Base-by-base conservation (phyloP, 495 filamentous ascomycete species). In the Aspergillus taichungensis region DNA sequence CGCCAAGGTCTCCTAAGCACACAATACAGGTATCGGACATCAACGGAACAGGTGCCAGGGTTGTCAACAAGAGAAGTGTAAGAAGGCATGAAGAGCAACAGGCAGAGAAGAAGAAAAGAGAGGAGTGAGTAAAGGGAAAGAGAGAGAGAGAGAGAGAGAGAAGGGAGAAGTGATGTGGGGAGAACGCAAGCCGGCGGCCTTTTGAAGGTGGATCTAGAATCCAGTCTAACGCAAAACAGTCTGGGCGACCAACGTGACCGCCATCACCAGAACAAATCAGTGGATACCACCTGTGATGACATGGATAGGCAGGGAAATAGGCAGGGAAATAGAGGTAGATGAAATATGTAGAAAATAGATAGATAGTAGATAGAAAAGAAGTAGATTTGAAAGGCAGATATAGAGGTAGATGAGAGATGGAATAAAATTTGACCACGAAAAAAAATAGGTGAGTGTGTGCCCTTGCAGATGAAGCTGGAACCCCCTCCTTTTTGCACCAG, bases 1-100 rank as follows among this genome's bases (percentile, higher is more conserved):
- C 67, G 68, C 81, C 84, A 69, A 96, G 82, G 71, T 86, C 83
- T 67, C 90, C 88, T 66, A 96, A 78, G 79, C 90, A 96, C 63
- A 96, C 85, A 71, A 94, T 95, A 74, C 89, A 95, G 56, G 88
- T 87, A 65, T 94, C 88, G 71, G 86, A 85, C 88, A 92, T 91
- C 60, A 62, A 67, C 62, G 58, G 63, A 59, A 47, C 60, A 52
- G 42, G 54, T 61, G 53, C 51, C 57, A 63, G 57, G 53, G 32
- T 43, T 56, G 45, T 57, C 42, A 46, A 49, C 50, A 52, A 55
- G 42, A 37, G 44, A 60, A 47, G 51, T 62, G 53, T 56, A 50
- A 60, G 60, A 58, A 66, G 69, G 68, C 69, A 73, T 73, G 62
- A 71, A 71, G 68, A 69, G 57, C 61, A 65, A 50, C 50, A 60